Evolutionary conservation across 1,139 yeast species (phyloP).

Genomic region (Pichia sp.): DNA sequence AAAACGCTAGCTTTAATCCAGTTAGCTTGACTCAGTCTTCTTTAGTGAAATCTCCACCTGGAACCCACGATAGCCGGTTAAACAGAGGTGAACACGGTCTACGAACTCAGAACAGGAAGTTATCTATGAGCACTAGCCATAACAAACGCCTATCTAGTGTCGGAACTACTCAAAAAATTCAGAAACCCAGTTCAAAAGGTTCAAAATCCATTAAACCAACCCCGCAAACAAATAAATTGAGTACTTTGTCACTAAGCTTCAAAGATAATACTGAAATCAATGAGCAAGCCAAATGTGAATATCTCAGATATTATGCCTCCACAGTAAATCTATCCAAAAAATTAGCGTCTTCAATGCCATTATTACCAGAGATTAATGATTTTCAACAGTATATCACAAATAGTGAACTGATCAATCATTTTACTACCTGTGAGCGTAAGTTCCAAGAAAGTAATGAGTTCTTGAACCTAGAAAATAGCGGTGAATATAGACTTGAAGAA

Average conservation of each 20-base stretch:
- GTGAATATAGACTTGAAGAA: slow-evolving; percentile 9
- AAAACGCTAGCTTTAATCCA: too few relatives aligned
- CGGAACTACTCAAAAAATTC: too few relatives aligned
- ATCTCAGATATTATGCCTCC: neutral
- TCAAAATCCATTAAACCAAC: too few relatives aligned
- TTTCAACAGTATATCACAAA: slow-evolving; percentile 5
- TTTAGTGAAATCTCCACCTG: too few relatives aligned
- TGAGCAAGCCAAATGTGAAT: neutral
- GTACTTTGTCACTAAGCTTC: neutral
- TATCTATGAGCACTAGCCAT: too few relatives aligned
- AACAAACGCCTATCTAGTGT: too few relatives aligned
- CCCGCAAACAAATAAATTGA: neutral
- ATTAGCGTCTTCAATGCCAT: slow-evolving; percentile 1
- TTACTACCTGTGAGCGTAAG: slow-evolving; percentile 4
- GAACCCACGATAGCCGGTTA: too few relatives aligned
- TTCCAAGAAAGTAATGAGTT: neutral
- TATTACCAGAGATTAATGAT: neutral
- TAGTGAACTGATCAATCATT: slow-evolving; percentile 3
- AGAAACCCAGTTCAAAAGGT: too few relatives aligned
- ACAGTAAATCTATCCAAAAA: neutral
- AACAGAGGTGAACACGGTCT: too few relatives aligned
- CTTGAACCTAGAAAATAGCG: neutral
- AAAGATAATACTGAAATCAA: too few relatives aligned
- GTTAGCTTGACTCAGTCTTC: too few relatives aligned
- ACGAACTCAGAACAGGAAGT: too few relatives aligned